Conservation (phyloP, 2,329 filamentous ascomycete species). For the Phaeosphaeria sp. region DNA sequence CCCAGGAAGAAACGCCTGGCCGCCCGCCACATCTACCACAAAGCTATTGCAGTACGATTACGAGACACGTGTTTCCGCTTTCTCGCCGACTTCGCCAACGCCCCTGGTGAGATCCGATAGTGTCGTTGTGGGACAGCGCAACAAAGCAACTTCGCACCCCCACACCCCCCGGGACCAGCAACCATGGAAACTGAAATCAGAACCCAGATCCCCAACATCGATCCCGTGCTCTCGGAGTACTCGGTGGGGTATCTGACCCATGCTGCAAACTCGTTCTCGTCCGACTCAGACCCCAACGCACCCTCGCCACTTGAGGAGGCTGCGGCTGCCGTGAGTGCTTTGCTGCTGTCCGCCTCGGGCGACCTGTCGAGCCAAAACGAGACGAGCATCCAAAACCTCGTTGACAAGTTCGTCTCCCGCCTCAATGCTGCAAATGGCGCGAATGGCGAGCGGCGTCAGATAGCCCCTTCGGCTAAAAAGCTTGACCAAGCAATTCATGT, state of each 20-base stretch:
- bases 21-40: constrained; percentile 22
- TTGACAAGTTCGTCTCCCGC: constrained; percentile 87
- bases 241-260: constrained; percentile 93
- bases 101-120: constrained; percentile 23
- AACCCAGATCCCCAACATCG: constrained; percentile 82
- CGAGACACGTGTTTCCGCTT: constrained; percentile 21
- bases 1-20: constrained; percentile 23
- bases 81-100: constrained; percentile 25
- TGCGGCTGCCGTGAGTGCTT: constrained; percentile 80
- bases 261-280: constrained; percentile 82
- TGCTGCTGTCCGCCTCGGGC: constrained; percentile 92
- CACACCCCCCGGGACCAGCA: constrained; percentile 16
- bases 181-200: constrained; percentile 88
- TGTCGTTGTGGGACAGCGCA: constrained; percentile 25
- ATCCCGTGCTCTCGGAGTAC: constrained; percentile 89
- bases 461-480: constrained; percentile 79
- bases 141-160: constrained; percentile 16
- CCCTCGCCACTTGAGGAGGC: constrained; percentile 83
- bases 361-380: constrained; percentile 75
- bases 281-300: constrained; percentile 73
- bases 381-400: constrained; percentile 79
- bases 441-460: constrained; percentile 70
- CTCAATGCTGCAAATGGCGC: constrained; percentile 76
- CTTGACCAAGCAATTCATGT: constrained; percentile 96
- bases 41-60: constrained; percentile 10